Evolutionary conservation across 768 basidiomycete genomes (phyloP).

Genomic region (Collybia mongolica): DNA sequence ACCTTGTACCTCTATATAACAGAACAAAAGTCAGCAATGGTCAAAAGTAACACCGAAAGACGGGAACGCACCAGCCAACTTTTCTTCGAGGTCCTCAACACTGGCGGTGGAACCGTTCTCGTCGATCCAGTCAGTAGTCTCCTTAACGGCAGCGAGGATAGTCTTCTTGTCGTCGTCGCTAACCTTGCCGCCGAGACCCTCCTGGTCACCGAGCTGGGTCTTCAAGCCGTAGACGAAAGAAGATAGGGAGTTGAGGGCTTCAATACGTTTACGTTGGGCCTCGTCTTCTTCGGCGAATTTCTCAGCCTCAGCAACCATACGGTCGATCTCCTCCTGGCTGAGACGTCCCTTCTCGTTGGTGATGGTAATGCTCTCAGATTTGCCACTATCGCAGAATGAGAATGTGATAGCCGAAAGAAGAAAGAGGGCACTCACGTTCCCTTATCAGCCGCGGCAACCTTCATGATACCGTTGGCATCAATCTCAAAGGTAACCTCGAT

Average conservation of each 20-base stretch:
- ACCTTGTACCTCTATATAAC: constrained; percentile 59
- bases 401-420: background rate
- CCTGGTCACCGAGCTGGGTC: constrained; percentile 80
- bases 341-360: constrained; percentile 96
- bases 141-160: constrained; percentile 79
- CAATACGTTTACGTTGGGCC: constrained; percentile 78
- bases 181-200: constrained; percentile 90
- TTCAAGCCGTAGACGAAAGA: constrained; percentile 86
- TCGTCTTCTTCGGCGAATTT: constrained; percentile 74
- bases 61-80: constrained; percentile 52
- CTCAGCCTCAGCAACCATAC: constrained; percentile 94
- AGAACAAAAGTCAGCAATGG: background rate
- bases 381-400: constrained; percentile 50
- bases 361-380: constrained; percentile 89
- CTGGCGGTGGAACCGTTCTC: constrained; percentile 73
- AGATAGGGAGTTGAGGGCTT: constrained; percentile 80
- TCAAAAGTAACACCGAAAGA: background rate
- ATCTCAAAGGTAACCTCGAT: constrained; percentile 97
- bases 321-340: constrained; percentile 87
- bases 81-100: constrained; percentile 91
- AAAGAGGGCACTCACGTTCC: constrained; percentile 62
- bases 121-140: constrained; percentile 91
- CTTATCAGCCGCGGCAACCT: constrained; percentile 91
- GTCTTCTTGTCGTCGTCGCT: constrained; percentile 81
- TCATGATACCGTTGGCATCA: constrained; percentile 95